These are phyloP conservation scores for Mycena crocata DNA, from an alignment of 768 basidiomycete genomes.

Conservation along the genomic window DNA sequence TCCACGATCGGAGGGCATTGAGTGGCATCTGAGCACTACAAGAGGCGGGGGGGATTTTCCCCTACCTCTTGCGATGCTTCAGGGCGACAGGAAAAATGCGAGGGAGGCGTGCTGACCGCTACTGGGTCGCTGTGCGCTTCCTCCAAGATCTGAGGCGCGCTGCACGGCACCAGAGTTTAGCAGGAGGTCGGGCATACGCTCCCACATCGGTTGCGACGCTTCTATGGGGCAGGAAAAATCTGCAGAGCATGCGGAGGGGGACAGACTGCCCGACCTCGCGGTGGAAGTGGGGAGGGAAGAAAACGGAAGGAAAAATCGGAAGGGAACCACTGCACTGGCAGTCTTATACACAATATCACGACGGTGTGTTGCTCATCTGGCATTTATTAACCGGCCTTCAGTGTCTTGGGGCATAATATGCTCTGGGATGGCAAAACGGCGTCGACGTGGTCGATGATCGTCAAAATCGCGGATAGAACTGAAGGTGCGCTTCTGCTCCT, in stretches of 20 bases:
- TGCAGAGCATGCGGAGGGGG: too few species aligned
- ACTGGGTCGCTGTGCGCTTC: background rate
- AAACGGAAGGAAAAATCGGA: too few species aligned
- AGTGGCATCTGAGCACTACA: too few species aligned
- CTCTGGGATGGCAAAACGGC: background rate
- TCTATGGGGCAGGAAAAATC: too few species aligned
- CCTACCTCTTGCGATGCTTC: background rate
- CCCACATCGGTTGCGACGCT: too few species aligned
- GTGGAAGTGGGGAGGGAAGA: too few species aligned
- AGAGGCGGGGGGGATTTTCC: background rate
- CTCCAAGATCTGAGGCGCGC: too few species aligned
- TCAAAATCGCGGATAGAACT: background rate
- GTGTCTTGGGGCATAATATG: background rate
- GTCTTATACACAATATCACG: background rate
- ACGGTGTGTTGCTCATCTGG: background rate
- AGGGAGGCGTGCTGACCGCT: background rate
- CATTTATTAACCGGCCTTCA: background rate
- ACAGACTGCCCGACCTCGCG: background rate
- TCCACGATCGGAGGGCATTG: too few species aligned
- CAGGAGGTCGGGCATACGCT: too few species aligned
- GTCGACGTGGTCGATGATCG: background rate
- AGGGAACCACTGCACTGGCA: background rate
- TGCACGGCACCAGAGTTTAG: too few species aligned
- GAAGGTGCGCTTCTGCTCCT: slow-evolving; percentile 9
- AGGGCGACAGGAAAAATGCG: background rate